Evolutionary conservation across 202 grass and related monocot genomes (phyloP).

Genomic region (Setaria italica): DNA sequence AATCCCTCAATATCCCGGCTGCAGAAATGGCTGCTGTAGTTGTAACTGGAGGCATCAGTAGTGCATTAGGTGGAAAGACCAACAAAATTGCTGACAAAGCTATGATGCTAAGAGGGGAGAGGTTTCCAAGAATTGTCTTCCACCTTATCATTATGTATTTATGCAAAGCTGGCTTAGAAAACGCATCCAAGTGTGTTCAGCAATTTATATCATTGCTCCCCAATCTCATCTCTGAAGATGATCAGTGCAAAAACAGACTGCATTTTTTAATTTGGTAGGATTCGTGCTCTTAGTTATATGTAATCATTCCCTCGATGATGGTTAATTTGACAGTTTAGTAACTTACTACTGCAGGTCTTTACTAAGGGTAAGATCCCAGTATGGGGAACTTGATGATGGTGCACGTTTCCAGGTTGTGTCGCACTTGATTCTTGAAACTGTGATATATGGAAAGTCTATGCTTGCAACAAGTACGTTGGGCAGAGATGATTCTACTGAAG

Average conservation of each 20-base stretch:
- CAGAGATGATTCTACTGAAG: slow-evolving; percentile 69
- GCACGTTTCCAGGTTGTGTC: slow-evolving; percentile 88
- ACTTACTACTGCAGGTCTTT: slow-evolving; percentile 76
- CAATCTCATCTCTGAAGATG: slow-evolving; percentile 83
- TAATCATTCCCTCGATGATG: neutral
- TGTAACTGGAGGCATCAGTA: slow-evolving; percentile 88
- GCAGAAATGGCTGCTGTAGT: slow-evolving; percentile 99
- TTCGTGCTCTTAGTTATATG: neutral
- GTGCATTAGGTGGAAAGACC: slow-evolving; percentile 72
- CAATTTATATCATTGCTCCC: slow-evolving; percentile 91
- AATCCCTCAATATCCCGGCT: slow-evolving; percentile 97
- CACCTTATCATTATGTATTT: slow-evolving; percentile 91
- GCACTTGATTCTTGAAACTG: slow-evolving; percentile 88
- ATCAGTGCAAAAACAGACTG: slow-evolving; percentile 86
- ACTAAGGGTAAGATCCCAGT: slow-evolving; percentile 72
- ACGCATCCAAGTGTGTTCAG: slow-evolving; percentile 74
- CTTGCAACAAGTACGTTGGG: slow-evolving; percentile 77
- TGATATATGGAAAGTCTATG: slow-evolving; percentile 87
- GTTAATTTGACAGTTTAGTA: slow-evolving; percentile 39
- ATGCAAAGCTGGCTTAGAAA: slow-evolving; percentile 91
- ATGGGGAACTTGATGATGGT: slow-evolving; percentile 84
- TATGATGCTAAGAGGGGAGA: slow-evolving; percentile 92
- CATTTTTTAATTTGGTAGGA: slow-evolving; percentile 91
- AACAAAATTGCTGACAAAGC: slow-evolving; percentile 89
- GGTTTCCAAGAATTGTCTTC: slow-evolving; percentile 85